These are phyloP conservation scores for Gilbertella persicaria DNA, from an alignment of 371 early-diverging fungal genomes.

Conservation along the genomic window DNA sequence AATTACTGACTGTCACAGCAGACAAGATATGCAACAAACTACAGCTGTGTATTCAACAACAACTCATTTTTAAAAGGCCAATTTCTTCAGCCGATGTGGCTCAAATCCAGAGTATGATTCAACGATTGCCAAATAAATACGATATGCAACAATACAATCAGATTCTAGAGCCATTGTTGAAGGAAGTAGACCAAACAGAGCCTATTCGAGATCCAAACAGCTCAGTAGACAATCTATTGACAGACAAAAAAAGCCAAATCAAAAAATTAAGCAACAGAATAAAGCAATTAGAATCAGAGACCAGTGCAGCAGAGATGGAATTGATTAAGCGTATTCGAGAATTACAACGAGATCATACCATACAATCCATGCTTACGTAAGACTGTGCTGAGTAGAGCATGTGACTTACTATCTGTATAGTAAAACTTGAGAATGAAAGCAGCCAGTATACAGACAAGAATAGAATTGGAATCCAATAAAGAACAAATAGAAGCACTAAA, in stretches of 20 bases:
- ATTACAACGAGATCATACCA: conserved; percentile 2
- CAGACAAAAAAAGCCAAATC: neutral
- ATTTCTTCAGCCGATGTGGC: conserved; percentile 1
- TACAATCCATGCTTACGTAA: conserved; percentile 16
- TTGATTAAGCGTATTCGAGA: conserved; percentile 7
- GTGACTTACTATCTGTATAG: conserved; percentile 3
- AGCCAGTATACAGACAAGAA: conserved; percentile 12
- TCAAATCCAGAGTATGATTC: neutral
- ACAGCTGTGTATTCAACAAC: conserved; percentile 2
- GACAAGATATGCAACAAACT: conserved; percentile 16
- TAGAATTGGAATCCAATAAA: conserved; percentile 9
- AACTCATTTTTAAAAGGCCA: neutral
- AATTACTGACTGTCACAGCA: conserved; percentile 5
- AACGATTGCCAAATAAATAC: neutral
- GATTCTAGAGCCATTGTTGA: no score
- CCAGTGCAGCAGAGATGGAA: conserved; percentile 2
- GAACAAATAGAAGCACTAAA: neutral
- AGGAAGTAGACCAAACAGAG: no score
- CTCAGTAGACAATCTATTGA: no score
- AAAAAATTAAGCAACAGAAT: neutral
- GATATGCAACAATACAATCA: neutral
- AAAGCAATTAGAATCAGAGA: conserved; percentile 4
- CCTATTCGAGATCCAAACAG: no score
- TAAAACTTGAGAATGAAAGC: conserved; percentile 20
- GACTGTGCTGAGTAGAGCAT: no score